phyloP scores from a whole-genome alignment of 345 rosid species.

The Linum trigynum region DNA sequence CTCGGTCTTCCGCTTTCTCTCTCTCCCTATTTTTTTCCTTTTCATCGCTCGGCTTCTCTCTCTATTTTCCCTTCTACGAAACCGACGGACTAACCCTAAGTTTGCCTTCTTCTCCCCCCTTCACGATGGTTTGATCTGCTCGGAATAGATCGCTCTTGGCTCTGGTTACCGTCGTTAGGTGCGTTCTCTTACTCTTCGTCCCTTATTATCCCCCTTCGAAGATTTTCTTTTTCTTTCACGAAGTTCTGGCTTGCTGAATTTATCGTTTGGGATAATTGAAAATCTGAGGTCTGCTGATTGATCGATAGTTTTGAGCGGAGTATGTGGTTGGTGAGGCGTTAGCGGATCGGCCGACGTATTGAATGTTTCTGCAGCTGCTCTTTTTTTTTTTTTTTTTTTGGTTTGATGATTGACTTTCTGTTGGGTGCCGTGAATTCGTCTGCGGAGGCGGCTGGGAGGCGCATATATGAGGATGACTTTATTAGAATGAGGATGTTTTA shows the following conservation, averaged over 20 bases:
- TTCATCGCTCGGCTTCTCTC: constrained; percentile 9
- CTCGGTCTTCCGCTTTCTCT: constrained; percentile 20
- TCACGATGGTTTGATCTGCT: constrained; percentile 18
- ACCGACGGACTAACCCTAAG: constrained; percentile 28
- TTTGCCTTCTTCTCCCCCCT: not conserved
- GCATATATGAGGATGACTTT: not conserved
- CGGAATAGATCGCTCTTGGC: constrained; percentile 9
- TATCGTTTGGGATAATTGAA: not conserved
- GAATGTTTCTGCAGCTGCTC: not conserved
- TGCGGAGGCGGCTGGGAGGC: not conserved
- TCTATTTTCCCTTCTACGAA: not conserved
- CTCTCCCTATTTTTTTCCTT: constrained; percentile 23
- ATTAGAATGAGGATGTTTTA: not conserved
- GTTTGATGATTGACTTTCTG: not conserved
- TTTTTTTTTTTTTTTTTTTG: not conserved
- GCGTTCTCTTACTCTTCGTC: not conserved
- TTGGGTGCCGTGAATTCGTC: not conserved
- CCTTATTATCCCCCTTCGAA: not conserved
- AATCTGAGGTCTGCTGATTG: constrained; percentile 5
- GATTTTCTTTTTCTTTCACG: not conserved
- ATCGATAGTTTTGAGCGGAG: not conserved
- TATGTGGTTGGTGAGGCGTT: not conserved
- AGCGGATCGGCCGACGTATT: not conserved
- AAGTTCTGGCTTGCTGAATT: not conserved
- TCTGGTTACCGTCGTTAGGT: constrained; percentile 21